Percentiles rank a stretch among this genome's conserved stretches.
These are phyloP conservation scores for Diaporthe capsici DNA, from an alignment of 2,329 filamentous ascomycete species.

Conservation along the genomic window DNA sequence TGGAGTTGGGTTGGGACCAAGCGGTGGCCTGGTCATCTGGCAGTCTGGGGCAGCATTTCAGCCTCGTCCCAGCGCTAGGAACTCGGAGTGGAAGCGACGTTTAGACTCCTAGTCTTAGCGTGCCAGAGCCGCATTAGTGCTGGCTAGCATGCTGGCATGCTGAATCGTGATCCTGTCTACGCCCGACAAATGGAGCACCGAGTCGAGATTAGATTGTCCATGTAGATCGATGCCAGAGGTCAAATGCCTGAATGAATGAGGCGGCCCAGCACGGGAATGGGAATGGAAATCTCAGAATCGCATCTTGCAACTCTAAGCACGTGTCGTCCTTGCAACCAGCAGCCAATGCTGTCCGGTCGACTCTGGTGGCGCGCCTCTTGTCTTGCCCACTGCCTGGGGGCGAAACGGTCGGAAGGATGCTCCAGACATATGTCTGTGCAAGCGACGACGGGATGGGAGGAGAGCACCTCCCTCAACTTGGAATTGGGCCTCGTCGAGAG, in stretches of 20 bases:
- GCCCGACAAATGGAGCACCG: slow-evolving; percentile 29
- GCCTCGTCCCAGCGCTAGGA: slow-evolving; percentile 39
- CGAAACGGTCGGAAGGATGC: neutral
- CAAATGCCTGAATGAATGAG: neutral
- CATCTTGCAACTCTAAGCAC: neutral
- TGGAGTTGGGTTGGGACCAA: slow-evolving; percentile 38
- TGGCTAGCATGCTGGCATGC: slow-evolving; percentile 30
- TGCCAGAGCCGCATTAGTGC: slow-evolving; percentile 37
- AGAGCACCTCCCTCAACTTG: neutral
- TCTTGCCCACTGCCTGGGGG: neutral
- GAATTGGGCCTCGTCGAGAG: neutral
- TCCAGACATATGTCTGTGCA: neutral
- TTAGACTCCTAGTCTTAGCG: slow-evolving; percentile 33
- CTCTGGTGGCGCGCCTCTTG: neutral
- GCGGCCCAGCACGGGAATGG: slow-evolving; percentile 15
- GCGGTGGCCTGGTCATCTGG: slow-evolving; percentile 36
- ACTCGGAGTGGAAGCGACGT: slow-evolving; percentile 28
- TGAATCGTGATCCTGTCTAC: slow-evolving; percentile 28
- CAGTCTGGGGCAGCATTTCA: slow-evolving; percentile 35
- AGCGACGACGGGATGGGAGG: neutral
- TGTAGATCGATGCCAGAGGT: slow-evolving; percentile 20
- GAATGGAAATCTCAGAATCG: slow-evolving; percentile 24
- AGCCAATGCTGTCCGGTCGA: slow-evolving; percentile 2
- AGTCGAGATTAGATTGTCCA: neutral
- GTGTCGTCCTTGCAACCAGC: neutral